Evolutionary conservation across 1,139 yeast genomes (phyloP).

Genomic region (Candida sanyaensis): DNA sequence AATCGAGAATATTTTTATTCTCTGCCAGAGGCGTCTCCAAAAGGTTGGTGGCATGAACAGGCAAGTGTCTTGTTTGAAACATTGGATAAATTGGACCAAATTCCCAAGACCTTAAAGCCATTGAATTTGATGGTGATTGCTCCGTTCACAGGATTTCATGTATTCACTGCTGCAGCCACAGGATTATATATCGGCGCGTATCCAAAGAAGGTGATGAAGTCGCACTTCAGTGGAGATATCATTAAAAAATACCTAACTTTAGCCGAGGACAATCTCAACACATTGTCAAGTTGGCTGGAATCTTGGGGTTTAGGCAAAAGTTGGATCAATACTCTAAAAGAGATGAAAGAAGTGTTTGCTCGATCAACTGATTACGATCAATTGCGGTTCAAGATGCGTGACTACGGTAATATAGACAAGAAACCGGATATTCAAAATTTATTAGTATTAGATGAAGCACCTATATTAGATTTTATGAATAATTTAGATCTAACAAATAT

Average conservation of each 20-base stretch:
- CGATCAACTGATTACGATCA: constrained; percentile 19
- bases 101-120: constrained; percentile 24
- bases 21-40: constrained; percentile 28
- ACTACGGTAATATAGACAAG: constrained; percentile 24
- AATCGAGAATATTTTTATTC: constrained; percentile 37
- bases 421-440: constrained; percentile 18
- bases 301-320: constrained; percentile 29
- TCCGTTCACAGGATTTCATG: constrained; percentile 40
- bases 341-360: constrained; percentile 21
- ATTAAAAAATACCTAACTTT: constrained; percentile 20
- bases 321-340: constrained; percentile 24
- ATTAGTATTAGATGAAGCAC: constrained; percentile 17
- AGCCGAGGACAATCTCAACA: constrained; percentile 21
- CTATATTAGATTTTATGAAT: constrained; percentile 22
- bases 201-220: constrained; percentile 21
- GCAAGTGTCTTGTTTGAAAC: constrained; percentile 23
- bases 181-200: constrained; percentile 32
- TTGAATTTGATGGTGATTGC: constrained; percentile 36
- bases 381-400: constrained; percentile 26
- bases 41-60: constrained; percentile 32
- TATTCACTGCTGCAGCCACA: constrained; percentile 35
- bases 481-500: constrained; percentile 22
- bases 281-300: constrained; percentile 22
- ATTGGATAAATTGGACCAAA: constrained; percentile 24
- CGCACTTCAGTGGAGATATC: constrained; percentile 16